Evolutionary conservation across 2,329 filamentous ascomycete genomes (phyloP).

Genomic region (Harringtonia aguacate): DNA sequence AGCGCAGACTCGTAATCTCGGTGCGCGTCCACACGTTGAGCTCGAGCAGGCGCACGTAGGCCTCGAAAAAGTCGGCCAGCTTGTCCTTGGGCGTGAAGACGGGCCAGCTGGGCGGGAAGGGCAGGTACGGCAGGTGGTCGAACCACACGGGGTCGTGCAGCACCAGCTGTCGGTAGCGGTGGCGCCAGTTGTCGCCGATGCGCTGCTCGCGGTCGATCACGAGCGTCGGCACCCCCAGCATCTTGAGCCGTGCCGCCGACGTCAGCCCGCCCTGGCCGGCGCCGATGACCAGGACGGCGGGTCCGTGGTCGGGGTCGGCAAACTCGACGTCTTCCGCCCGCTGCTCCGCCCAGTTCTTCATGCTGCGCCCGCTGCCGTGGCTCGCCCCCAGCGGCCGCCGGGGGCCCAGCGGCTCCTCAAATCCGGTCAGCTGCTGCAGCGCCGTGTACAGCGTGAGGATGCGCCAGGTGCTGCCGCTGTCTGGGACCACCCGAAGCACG

Average conservation of each 20-base stretch:
- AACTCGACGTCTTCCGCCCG: conserved; percentile 37
- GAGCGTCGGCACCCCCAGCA: conserved; percentile 43
- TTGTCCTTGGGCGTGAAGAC: conserved; percentile 65
- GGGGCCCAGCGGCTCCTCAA: conserved; percentile 36
- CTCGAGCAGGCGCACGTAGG: conserved; percentile 54
- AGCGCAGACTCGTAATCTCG: conserved; percentile 33
- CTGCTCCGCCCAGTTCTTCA: conserved; percentile 51
- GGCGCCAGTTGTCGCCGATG: conserved; percentile 55
- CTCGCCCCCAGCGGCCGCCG: conserved; percentile 44
- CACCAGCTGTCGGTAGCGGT: conserved; percentile 52
- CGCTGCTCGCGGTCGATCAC: conserved; percentile 47
- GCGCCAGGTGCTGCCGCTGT: conserved; percentile 43
- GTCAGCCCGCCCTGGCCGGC: conserved; percentile 51
- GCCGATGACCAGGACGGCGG: conserved; percentile 48
- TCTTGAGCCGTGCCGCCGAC: conserved; percentile 46
- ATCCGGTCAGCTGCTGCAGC: conserved; percentile 40
- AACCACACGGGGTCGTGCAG: conserved; percentile 57
- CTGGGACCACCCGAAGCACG: conserved; percentile 37
- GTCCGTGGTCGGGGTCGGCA: conserved; percentile 33
- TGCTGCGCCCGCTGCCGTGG: conserved; percentile 38
- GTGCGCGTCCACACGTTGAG: conserved; percentile 56
- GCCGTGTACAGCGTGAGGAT: conserved; percentile 54
- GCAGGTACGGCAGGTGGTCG: conserved; percentile 52
- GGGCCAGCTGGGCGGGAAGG: conserved; percentile 56
- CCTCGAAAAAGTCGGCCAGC: conserved; percentile 56